These are phyloP conservation scores for Vararia minispora DNA, from an alignment of 768 basidiomycete genomes.

Conservation along the genomic window DNA sequence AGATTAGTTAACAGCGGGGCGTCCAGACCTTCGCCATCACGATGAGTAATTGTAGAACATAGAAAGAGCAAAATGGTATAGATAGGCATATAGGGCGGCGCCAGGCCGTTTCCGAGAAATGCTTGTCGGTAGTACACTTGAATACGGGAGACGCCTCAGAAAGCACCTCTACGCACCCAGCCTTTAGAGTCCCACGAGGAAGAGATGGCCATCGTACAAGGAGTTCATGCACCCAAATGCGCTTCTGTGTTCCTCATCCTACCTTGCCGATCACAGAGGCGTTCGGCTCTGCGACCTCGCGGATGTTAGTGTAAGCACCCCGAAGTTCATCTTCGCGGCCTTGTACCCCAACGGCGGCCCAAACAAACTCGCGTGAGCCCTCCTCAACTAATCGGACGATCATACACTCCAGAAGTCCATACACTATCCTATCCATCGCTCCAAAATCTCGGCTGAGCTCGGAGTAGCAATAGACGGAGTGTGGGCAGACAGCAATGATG, in stretches of 20 bases:
- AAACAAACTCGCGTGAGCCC: slow-evolving; percentile 26
- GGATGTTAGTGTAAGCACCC: slow-evolving; percentile 13
- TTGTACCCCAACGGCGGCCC: slow-evolving; percentile 18
- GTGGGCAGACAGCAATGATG: not conserved
- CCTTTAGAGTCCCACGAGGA: slow-evolving; percentile 13
- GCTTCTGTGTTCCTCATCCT: slow-evolving; percentile 20
- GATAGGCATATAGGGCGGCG: too few species aligned
- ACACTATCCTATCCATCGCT: not conserved
- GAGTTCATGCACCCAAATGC: slow-evolving; percentile 24
- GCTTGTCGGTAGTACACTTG: too few species aligned
- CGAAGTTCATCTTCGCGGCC: slow-evolving; percentile 15
- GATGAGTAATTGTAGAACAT: too few species aligned
- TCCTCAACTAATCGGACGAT: slow-evolving; percentile 17
- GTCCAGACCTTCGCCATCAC: too few species aligned
- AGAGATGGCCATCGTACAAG: too few species aligned
- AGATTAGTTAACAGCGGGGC: too few species aligned
- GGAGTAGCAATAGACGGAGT: slow-evolving; percentile 1
- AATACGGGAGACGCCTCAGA: slow-evolving; percentile 6
- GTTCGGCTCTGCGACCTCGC: slow-evolving; percentile 17
- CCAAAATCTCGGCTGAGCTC: not conserved
- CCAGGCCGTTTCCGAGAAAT: too few species aligned
- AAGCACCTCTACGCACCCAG: slow-evolving; percentile 19
- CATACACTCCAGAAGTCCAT: not conserved
- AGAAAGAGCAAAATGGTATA: too few species aligned
- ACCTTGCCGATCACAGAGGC: slow-evolving; percentile 23